Evolutionary conservation across 345 rosid species (phyloP), one percentile per base, ranked within the genome.

Genomic region (Citrus cavaleriei): DNA sequence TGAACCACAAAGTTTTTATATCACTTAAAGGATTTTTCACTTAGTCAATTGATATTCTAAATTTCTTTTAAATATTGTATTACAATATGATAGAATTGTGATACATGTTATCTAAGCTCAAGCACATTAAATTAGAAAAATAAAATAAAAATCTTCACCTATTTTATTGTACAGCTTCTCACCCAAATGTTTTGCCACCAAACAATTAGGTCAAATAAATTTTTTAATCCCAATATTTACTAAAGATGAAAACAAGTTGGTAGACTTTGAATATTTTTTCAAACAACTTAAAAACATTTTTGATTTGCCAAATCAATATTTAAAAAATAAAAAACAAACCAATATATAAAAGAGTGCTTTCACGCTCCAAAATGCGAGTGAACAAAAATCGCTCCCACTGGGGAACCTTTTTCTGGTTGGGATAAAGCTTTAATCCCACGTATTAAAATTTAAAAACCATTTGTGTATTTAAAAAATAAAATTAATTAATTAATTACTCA

Each of bases 381-480:
- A 63, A 63, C 7, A 5, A 34, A 54, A n/a, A 34, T 34, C 16
- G 37, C 3, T 54, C 38, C 24, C 54, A 66, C 49, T 1, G 54
- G 34, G 35, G 65, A 5, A 7, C 54, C 72, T 2, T 34, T 66
- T 66, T 58, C 19, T 34, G 65, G 79, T 66, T 68, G 72, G 55
- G 64, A 76, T 66, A 35, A 66, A 76, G 25, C 72, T 76, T 51
- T 54, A 49, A 76, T 76, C 73, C 57, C 79, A 76, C 65, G 73
- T 55, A 67, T 51, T 54, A 64, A 76, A 75, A 75, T 64, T 51
- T 54, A 64, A 76, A 75, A 75, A 75, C 30, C 1, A 46, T 40
- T 7, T 42, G 55, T 51, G 34, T 46, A 46, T 46, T 46, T 25
- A 7, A 24, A 61, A 18, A 61, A 27, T 2, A 46, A 59, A n/a